phyloP scores from a whole-genome alignment of 225 moss, liverwort and hornwort genomes.

The Sphagnum tenellum region DNA sequence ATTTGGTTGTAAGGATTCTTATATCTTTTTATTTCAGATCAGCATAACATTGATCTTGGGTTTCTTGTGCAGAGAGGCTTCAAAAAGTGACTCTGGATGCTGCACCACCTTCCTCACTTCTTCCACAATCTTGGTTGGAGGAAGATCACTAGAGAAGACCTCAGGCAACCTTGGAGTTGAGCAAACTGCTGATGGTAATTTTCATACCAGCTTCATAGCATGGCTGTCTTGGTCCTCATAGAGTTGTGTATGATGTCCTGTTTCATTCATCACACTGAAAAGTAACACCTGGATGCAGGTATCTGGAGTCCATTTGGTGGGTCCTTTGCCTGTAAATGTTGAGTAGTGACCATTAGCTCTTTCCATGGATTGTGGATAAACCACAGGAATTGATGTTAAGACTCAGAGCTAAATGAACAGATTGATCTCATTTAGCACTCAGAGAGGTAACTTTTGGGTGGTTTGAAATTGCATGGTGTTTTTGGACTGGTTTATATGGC shows the following conservation, averaged over 20 bases:
- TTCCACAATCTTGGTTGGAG: slow-evolving; percentile 27
- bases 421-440: no score
- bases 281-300: background rate
- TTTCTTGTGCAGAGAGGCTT: slow-evolving; percentile 12
- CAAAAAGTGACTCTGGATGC: slow-evolving; percentile 9
- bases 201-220: slow-evolving; percentile 1
- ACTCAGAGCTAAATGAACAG: no score
- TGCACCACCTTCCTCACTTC: slow-evolving; percentile 17
- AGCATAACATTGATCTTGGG: no score
- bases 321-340: background rate
- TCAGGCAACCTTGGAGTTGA: slow-evolving; percentile 3
- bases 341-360: background rate
- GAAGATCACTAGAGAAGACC: slow-evolving; percentile 11
- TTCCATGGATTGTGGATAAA: background rate
- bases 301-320: background rate
- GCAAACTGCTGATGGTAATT: slow-evolving; percentile 17
- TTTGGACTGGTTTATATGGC: no score
- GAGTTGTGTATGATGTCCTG: background rate
- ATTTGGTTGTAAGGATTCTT: no score
- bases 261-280: background rate
- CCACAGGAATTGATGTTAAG: background rate
- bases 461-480: no score
- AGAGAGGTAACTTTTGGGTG: no score
- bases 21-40: no score
- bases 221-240: background rate